Conservation (phyloP, 164 flowering plant genomes). For the Magnolia sinica region DNA sequence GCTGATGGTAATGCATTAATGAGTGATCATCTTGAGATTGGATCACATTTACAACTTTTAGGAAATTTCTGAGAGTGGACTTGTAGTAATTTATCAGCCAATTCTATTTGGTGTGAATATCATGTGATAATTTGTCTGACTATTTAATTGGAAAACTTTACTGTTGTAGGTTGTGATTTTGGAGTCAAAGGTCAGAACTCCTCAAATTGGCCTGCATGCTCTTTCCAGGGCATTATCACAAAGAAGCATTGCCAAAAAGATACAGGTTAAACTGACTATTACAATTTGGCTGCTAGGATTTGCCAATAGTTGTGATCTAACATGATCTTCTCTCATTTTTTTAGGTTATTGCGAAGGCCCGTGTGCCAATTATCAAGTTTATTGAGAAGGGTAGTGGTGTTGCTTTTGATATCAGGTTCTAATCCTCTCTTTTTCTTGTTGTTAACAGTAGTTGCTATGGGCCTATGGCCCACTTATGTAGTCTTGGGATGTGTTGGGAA, state of each 20-base stretch:
- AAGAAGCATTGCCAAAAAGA: constrained; percentile 75
- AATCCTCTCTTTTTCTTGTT: not conserved
- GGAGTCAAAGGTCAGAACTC: constrained; percentile 63
- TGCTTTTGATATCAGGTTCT: constrained; percentile 87
- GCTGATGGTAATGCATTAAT: too few species aligned
- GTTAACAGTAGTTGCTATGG: too few species aligned
- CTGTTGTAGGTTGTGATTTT: constrained; percentile 77
- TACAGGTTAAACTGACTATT: constrained; percentile 56
- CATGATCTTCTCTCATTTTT: constrained; percentile 1
- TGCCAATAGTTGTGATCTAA: constrained; percentile 7
- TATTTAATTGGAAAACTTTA: too few species aligned
- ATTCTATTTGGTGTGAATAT: too few species aligned
- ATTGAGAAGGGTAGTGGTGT: constrained; percentile 75
- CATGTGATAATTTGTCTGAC: too few species aligned
- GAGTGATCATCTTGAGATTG: too few species aligned
- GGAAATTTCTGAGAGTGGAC: too few species aligned
- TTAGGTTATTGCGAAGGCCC: constrained; percentile 91
- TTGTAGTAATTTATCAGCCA: too few species aligned
- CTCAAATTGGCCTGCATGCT: constrained; percentile 76
- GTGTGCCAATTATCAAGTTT: constrained; percentile 91
- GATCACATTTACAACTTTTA: too few species aligned
- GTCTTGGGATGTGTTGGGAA: too few species aligned
- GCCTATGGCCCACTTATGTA: too few species aligned
- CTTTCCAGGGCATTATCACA: constrained; percentile 81
- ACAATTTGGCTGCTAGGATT: not conserved